A percentile compares a stretch with the other conserved stretches of the same genome.
Conservation (phyloP, 2,329 filamentous ascomycete genomes). For the Aspergillus flavus region DNA sequence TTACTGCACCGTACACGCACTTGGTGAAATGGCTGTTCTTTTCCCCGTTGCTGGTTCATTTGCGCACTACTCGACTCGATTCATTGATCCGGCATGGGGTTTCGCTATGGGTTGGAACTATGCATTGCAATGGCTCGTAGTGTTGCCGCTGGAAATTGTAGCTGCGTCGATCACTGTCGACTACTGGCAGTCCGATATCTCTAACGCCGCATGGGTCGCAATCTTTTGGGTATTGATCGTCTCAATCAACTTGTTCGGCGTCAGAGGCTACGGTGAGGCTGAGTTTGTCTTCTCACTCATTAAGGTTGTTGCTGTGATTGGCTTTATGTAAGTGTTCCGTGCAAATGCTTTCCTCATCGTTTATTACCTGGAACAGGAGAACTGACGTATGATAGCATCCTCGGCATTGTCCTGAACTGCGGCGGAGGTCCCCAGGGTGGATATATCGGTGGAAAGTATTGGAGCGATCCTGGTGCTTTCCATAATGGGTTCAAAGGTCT, state of each 20-base stretch:
- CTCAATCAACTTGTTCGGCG: constrained; percentile 81
- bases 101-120: constrained; percentile 98
- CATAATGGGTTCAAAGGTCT: constrained; percentile 70
- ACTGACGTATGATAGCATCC: constrained; percentile 58
- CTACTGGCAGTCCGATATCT: constrained; percentile 71
- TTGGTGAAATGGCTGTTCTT: constrained; percentile 87
- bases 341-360: not conserved
- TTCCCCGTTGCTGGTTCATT: constrained; percentile 93
- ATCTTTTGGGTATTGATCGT: constrained; percentile 79
- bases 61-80: constrained; percentile 86
- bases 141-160: constrained; percentile 83
- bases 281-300: constrained; percentile 86
- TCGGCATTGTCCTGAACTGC: constrained; percentile 83
- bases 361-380: constrained; percentile 7
- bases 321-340: constrained; percentile 70
- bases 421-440: constrained; percentile 72
- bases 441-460: constrained; percentile 80
- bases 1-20: constrained; percentile 86
- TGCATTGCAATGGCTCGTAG: constrained; percentile 82
- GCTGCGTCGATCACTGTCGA: constrained; percentile 81
- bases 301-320: constrained; percentile 83
- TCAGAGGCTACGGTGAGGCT: constrained; percentile 86
- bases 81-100: constrained; percentile 90
- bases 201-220: constrained; percentile 76
- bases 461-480: constrained; percentile 74